These are phyloP conservation scores for Chlorella sp. DNA, from an alignment of 139 green algal species.

Conservation along the genomic window DNA sequence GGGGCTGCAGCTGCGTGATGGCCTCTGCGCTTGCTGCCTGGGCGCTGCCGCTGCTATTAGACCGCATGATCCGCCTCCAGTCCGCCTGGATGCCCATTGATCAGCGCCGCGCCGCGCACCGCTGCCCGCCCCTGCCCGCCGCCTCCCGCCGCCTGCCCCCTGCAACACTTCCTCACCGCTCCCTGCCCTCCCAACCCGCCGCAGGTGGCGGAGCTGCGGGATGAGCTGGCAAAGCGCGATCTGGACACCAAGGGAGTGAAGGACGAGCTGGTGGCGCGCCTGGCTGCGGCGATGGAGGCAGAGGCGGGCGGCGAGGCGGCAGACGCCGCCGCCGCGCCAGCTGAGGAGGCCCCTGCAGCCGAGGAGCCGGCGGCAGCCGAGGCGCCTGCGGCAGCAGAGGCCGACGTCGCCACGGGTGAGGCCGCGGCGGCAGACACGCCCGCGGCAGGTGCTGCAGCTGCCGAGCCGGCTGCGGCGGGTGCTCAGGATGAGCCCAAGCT, in stretches of 20 bases:
- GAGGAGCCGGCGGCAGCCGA: conserved; percentile 1
- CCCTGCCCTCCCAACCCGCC: too few relatives aligned
- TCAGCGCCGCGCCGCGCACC: too few relatives aligned
- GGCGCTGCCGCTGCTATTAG: too few relatives aligned
- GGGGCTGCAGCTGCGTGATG: too few relatives aligned
- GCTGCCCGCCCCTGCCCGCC: too few relatives aligned
- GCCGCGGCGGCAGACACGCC: not conserved
- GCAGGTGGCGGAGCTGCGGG: conserved; percentile 49
- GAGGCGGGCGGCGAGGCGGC: conserved; percentile 10
- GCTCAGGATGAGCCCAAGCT: not conserved
- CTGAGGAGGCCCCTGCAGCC: not conserved
- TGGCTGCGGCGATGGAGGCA: conserved; percentile 30
- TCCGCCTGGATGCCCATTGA: too few relatives aligned
- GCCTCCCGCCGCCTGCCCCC: too few relatives aligned
- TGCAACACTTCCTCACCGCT: too few relatives aligned
- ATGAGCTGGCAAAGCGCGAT: conserved; percentile 35
- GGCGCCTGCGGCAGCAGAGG: not conserved
- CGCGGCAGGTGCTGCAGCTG: not conserved
- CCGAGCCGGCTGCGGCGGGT: not conserved
- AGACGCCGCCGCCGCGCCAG: not conserved
- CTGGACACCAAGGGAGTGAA: conserved; percentile 58
- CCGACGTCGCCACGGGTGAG: not conserved
- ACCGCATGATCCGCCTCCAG: too few relatives aligned
- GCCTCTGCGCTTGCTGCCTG: too few relatives aligned
- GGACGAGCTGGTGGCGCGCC: conserved; percentile 46